Evolutionary conservation across 2,329 filamentous ascomycete genomes (phyloP).

Genomic region (Monosporascus ibericus): DNA sequence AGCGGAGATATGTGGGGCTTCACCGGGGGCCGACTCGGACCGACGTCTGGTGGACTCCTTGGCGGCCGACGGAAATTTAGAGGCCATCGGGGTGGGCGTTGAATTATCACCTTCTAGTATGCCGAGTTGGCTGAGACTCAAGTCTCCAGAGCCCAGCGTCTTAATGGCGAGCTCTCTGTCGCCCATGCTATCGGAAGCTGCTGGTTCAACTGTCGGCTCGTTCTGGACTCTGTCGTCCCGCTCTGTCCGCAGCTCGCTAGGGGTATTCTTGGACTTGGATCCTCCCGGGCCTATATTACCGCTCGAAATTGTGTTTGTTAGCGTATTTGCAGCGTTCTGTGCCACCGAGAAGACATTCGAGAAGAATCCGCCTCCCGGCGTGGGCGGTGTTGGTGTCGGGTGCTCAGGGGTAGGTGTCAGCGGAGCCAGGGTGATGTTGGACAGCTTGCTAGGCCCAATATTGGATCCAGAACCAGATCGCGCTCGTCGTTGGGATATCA

Average conservation of each 20-base stretch:
- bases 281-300: conserved; percentile 49
- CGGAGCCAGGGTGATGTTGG: conserved; percentile 64
- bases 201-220: conserved; percentile 35
- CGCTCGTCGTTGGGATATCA: conserved; percentile 61
- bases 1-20: conserved; percentile 25
- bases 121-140: conserved; percentile 84
- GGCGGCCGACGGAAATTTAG: conserved; percentile 44
- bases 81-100: conserved; percentile 49
- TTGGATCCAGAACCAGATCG: conserved; percentile 46
- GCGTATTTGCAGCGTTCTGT: conserved; percentile 77
- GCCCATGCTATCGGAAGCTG: conserved; percentile 36
- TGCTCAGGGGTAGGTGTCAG: conserved; percentile 71
- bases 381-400: conserved; percentile 35
- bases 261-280: conserved; percentile 33
- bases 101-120: conserved; percentile 57
- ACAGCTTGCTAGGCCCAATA: conserved; percentile 77
- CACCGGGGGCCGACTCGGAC: conserved; percentile 55
- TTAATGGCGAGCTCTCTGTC: conserved; percentile 73
- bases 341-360: conserved; percentile 88
- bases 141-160: conserved; percentile 80
- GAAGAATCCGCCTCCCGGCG: conserved; percentile 71
- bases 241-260: conserved; percentile 25
- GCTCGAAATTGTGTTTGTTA: conserved; percentile 70
- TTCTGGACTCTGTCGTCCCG: conserved; percentile 36
- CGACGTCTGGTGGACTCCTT: conserved; percentile 38